Evolutionary conservation across 108 stramenopile genomes (phyloP).

Genomic region (Cyclotella distinguenda): DNA sequence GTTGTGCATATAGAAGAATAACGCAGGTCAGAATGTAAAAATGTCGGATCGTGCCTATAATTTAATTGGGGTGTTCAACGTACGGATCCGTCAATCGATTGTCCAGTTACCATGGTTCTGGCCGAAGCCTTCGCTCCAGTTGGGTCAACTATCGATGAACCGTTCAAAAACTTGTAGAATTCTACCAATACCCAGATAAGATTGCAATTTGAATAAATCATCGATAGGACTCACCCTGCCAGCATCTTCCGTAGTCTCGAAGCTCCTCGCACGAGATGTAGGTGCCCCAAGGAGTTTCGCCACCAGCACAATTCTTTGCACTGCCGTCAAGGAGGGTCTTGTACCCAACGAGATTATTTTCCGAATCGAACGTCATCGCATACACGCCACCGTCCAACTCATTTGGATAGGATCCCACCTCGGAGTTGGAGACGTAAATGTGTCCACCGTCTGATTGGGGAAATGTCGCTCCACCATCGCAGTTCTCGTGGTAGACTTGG

Average conservation of each 20-base stretch:
- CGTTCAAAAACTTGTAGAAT: neutral
- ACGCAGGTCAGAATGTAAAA: neutral
- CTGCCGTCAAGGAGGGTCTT: conserved; percentile 5
- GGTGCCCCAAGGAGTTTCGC: conserved; percentile 35
- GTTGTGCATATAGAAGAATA: neutral
- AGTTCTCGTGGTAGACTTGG: conserved; percentile 19
- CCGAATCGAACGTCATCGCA: conserved; percentile 6
- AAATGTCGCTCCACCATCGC: conserved; percentile 36
- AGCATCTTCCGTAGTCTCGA: conserved; percentile 14
- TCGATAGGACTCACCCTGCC: conserved; percentile 12
- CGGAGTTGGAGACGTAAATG: conserved; percentile 41
- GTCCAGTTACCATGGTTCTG: conserved; percentile 10
- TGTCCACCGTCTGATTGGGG: conserved; percentile 24
- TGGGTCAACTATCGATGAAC: conserved; percentile 8
- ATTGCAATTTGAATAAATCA: neutral
- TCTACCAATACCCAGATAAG: neutral
- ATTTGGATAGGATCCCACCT: conserved; percentile 8
- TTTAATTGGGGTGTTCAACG: too few species aligned
- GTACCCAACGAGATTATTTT: conserved; percentile 4
- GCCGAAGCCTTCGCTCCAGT: conserved; percentile 14
- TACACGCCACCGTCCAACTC: conserved; percentile 18
- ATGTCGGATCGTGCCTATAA: too few species aligned
- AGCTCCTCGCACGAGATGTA: conserved; percentile 41
- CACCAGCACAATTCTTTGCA: conserved; percentile 16
- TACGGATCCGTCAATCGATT: conserved; percentile 14